These are phyloP conservation scores for Monoraphidium neglectum DNA, from an alignment of 139 green algal species.

Conservation along the genomic window DNA sequence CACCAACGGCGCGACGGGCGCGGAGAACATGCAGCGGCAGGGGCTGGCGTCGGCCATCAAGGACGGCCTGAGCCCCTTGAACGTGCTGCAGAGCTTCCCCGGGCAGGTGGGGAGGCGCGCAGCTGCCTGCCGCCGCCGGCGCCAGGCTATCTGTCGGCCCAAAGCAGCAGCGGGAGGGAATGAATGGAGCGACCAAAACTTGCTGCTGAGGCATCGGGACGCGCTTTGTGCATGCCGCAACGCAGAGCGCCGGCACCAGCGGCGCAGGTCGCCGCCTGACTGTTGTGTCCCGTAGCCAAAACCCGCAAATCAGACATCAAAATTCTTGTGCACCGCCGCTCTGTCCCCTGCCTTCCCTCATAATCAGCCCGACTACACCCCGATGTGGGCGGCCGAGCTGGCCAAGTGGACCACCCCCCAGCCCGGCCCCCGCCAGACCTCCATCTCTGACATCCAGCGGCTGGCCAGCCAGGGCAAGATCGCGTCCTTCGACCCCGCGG, in stretches of 20 bases:
- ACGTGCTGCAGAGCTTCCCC: constrained; percentile 1
- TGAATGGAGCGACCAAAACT: too few species aligned
- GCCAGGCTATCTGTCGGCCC: too few species aligned
- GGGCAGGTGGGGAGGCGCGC: too few species aligned
- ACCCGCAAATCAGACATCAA: not conserved
- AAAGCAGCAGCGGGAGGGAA: too few species aligned
- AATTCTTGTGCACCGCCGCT: not conserved
- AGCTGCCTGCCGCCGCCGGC: too few species aligned
- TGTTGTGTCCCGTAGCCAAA: not conserved
- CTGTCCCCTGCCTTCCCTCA: not conserved
- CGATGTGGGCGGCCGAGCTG: constrained; percentile 5
- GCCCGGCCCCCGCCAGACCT: constrained; percentile 11
- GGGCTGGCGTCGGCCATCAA: constrained; percentile 18
- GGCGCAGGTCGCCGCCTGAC: too few species aligned
- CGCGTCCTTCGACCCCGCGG: constrained; percentile 17
- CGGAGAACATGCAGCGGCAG: constrained; percentile 18
- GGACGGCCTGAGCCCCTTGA: constrained; percentile 13
- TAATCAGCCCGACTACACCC: not conserved
- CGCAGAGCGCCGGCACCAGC: too few species aligned
- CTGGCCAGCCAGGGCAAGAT: constrained; percentile 1
- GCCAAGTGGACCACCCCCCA: constrained; percentile 10
- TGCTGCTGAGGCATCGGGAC: too few species aligned
- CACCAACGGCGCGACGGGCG: constrained; percentile 14
- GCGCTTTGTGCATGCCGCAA: too few species aligned
- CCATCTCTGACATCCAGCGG: not conserved